These are phyloP conservation scores for Sclerotinia nivalis DNA, from an alignment of 2,329 filamentous ascomycete species.

Conservation along the genomic window DNA sequence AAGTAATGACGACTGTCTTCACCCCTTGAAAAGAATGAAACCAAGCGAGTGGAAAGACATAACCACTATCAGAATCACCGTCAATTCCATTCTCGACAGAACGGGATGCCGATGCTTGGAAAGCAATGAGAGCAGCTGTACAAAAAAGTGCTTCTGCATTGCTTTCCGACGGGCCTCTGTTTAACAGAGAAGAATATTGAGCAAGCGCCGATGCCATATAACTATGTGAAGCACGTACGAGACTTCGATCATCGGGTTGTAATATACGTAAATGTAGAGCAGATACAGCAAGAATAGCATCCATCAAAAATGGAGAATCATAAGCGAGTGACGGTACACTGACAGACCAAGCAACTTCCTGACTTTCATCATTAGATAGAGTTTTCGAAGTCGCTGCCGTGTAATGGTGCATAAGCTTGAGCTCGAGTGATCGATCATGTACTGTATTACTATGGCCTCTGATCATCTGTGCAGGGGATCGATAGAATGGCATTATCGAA, in stretches of 20 bases:
- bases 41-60: constrained; percentile 62
- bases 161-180: constrained; percentile 55
- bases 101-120: constrained; percentile 64
- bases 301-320: constrained; percentile 59
- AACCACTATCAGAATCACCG: constrained; percentile 46
- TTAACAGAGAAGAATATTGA: constrained; percentile 59
- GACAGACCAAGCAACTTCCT: constrained; percentile 59
- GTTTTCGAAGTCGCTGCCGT: constrained; percentile 62
- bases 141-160: constrained; percentile 66
- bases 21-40: constrained; percentile 69
- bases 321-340: constrained; percentile 64
- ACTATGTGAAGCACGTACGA: constrained; percentile 63
- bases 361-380: constrained; percentile 53
- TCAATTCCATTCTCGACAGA: constrained; percentile 60
- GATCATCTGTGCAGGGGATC: constrained; percentile 31
- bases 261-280: constrained; percentile 61
- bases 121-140: constrained; percentile 63
- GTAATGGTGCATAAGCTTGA: constrained; percentile 65
- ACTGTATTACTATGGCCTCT: constrained; percentile 24
- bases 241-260: constrained; percentile 56
- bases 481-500: constrained; percentile 31
- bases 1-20: constrained; percentile 63
- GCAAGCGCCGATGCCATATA: constrained; percentile 65
- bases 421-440: constrained; percentile 49
- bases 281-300: constrained; percentile 64